Conservation (phyloP, 2,329 filamentous ascomycete genomes). For the Sporothrix inflata region DNA sequence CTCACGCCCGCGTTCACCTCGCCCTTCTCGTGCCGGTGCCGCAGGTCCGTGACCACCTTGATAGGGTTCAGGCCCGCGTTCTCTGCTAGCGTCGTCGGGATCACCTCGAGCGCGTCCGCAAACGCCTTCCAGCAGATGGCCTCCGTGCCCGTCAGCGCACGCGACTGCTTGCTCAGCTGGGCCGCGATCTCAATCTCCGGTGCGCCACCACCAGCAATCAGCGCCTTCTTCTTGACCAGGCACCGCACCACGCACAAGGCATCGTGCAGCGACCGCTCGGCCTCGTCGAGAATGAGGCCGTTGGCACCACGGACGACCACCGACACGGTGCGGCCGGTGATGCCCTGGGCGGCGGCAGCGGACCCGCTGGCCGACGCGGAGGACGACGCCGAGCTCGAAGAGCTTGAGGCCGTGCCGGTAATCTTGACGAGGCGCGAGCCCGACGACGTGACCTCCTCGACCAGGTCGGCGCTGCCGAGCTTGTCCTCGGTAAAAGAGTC, state of each 20-base stretch:
- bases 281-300: constrained; percentile 91
- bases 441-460: constrained; percentile 87
- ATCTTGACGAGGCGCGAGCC: constrained; percentile 95
- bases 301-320: constrained; percentile 96
- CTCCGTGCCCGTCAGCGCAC: constrained; percentile 85
- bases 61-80: constrained; percentile 98
- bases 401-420: constrained; percentile 61
- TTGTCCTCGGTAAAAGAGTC: constrained; percentile 99
- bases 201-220: constrained; percentile 94
- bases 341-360: constrained; percentile 19
- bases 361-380: constrained; percentile 3
- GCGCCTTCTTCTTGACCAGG: constrained; percentile 98
- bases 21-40: constrained; percentile 91
- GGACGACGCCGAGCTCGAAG: constrained; percentile 23
- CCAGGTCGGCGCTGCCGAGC: constrained; percentile 87
- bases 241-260: constrained; percentile 97
- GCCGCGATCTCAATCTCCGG: constrained; percentile 96
- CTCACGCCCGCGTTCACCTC: constrained; percentile 96
- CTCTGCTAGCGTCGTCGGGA: constrained; percentile 94
- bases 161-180: constrained; percentile 78
- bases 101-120: constrained; percentile 94
- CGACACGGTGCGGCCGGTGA: constrained; percentile 80
- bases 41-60: constrained; percentile 94
- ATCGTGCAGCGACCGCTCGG: constrained; percentile 94
- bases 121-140: constrained; percentile 99